Conservation (phyloP, 2,329 filamentous ascomycete genomes). For the Venturia effusa region DNA sequence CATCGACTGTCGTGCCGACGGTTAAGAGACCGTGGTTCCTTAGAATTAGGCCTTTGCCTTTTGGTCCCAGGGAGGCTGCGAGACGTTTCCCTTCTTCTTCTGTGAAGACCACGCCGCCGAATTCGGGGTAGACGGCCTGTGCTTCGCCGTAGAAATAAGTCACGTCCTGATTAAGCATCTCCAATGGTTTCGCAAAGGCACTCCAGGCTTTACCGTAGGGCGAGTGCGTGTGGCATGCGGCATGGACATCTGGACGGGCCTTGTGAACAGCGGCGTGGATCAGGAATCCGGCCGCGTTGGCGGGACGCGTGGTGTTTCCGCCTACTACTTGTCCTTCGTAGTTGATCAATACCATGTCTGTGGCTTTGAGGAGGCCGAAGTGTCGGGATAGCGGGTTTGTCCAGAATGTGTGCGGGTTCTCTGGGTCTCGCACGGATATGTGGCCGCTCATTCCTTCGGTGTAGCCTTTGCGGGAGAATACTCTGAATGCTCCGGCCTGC, state of each 20-base stretch:
- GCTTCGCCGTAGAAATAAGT: conserved; percentile 52
- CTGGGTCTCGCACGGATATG: conserved; percentile 57
- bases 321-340: conserved; percentile 52
- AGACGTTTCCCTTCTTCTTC: conserved; percentile 55
- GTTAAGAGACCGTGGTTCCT: conserved; percentile 64
- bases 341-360: conserved; percentile 58
- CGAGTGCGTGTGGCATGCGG: conserved; percentile 60
- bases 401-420: conserved; percentile 53
- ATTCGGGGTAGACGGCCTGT: conserved; percentile 54
- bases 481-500: conserved; percentile 49
- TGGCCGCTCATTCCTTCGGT: conserved; percentile 60
- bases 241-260: conserved; percentile 52
- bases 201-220: conserved; percentile 57
- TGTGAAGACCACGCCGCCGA: conserved; percentile 52
- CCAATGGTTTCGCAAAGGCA: conserved; percentile 51
- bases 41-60: conserved; percentile 53
- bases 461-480: conserved; percentile 55
- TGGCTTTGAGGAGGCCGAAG: conserved; percentile 53
- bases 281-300: conserved; percentile 57
- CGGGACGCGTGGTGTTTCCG: conserved; percentile 48
- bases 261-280: conserved; percentile 62
- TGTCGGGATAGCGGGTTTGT: conserved; percentile 54
- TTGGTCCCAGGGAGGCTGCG: conserved; percentile 49
- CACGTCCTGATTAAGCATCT: conserved; percentile 62
- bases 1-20: conserved; percentile 61